Base-by-base conservation (phyloP, 2,329 filamentous ascomycete species). In the Aaosphaeria pasadenensis region DNA sequence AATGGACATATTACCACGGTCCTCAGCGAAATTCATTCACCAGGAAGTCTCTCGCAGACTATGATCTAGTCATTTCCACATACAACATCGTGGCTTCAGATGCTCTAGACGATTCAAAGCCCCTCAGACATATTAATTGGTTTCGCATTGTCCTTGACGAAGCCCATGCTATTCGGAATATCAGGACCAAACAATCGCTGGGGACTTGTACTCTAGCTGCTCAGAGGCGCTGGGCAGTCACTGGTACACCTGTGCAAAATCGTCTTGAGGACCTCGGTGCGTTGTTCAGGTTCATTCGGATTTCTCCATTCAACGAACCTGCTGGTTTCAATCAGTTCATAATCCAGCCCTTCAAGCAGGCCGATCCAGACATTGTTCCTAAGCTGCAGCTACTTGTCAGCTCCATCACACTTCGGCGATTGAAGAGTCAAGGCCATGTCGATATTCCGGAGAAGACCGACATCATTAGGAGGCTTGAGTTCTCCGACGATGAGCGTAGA, bases 111-210 rank as follows among this genome's bases (percentile, higher is more conserved):
- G 82, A 79, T 40, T 77, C 81, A 28, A 82, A 86, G 30, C 88
- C 91, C 0, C 73, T 96, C 35, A 83, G 86, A 46, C 84, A 87
- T 57, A 83, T 95, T 50, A 89, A 90, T 51, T 95, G 91, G 88
- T 96, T 96, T 67, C 87, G 92, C 17, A 88, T 97, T 46, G 90
- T 96, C 1, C 80, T 97, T 1, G 92, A 97, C 55, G 92, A 99
- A 71, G 94, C 91, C 1, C 94, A 99, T 67, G 88, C 88, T 70
- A 97, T 99, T 55, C 88, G 94, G 29, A 92, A 95, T 59, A 86
- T 89, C 53, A 82, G 78, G 4, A 92, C 91, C 1, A 76, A 88
- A 38, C 87, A 92, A 57, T 95, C 91, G 46, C 90, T 91, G 66
- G 89, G 89, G 3, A 89, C 94, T 17, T 91, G 90, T 55, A 81